Percentiles rank a stretch among this genome's conserved stretches.
Conservation (phyloP, 2,329 filamentous ascomycete species). For the Alternaria dauci region DNA sequence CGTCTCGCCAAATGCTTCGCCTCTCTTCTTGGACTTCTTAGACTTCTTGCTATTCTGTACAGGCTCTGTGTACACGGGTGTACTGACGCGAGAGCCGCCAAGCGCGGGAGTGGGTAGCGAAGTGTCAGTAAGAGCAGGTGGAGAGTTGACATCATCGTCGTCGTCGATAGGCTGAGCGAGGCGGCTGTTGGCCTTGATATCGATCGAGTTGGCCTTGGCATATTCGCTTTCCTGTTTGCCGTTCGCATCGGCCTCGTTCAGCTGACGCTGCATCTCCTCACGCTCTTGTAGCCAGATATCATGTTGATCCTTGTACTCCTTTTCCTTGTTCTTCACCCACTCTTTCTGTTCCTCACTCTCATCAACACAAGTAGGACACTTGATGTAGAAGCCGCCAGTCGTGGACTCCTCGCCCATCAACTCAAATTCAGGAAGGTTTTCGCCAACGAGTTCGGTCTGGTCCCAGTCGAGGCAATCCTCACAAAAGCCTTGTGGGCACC, state of each 20-base stretch:
- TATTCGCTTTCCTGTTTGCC: not conserved
- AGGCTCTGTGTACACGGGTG: conserved; percentile 24
- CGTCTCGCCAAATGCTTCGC: conserved; percentile 12
- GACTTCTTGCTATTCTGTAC: conserved; percentile 9
- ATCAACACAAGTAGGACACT: conserved; percentile 56
- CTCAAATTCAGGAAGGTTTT: conserved; percentile 62
- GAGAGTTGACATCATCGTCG: conserved; percentile 30
- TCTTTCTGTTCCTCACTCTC: conserved; percentile 30
- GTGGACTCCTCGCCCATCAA: conserved; percentile 56
- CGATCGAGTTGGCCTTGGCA: not conserved
- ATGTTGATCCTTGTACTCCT: conserved; percentile 34
- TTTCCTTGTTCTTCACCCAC: conserved; percentile 37
- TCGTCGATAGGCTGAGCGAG: not conserved
- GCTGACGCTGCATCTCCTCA: conserved; percentile 21
- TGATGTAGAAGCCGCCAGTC: conserved; percentile 61
- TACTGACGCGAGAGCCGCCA: conserved; percentile 32
- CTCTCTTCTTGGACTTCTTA: conserved; percentile 7
- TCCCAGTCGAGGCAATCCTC: conserved; percentile 67
- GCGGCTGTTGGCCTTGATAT: not conserved
- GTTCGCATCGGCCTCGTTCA: conserved; percentile 23
- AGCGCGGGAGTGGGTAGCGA: conserved; percentile 35
- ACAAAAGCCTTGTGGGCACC: conserved; percentile 65
- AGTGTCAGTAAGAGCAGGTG: conserved; percentile 39
- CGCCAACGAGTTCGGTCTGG: conserved; percentile 59
- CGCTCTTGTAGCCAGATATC: conserved; percentile 31